A percentile compares a stretch with the other conserved stretches of the same genome.
phyloP scores from a whole-genome alignment of 768 basidiomycete species.

The Fomitopsis pulvina region DNA sequence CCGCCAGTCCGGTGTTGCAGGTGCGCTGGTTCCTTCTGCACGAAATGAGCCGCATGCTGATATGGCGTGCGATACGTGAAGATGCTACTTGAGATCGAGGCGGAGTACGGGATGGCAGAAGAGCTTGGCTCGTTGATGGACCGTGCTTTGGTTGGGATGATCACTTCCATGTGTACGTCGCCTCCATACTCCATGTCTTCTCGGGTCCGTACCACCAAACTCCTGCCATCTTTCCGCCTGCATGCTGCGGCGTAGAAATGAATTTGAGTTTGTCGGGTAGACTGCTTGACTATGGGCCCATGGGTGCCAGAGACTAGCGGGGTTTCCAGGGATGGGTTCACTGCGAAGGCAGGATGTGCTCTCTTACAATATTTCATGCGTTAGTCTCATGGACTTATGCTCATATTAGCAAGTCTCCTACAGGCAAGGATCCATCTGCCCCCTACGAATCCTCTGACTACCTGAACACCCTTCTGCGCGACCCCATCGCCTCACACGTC shows the following conservation, averaged over 20 bases:
- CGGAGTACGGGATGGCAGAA: conserved; percentile 52
- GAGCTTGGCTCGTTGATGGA: conserved; percentile 75
- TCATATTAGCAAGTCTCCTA: background rate
- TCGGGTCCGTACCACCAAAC: too few species aligned
- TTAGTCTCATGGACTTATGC: too few species aligned
- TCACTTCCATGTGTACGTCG: conserved; percentile 55
- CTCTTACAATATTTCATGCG: too few species aligned
- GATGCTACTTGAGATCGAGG: conserved; percentile 82
- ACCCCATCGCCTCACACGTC: conserved; percentile 84
- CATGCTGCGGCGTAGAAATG: too few species aligned
- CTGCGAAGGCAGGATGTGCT: too few species aligned
- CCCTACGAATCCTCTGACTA: conserved; percentile 63
- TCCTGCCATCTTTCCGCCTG: too few species aligned
- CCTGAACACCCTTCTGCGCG: conserved; percentile 73
- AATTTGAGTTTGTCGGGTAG: too few species aligned
- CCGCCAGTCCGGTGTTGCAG: conserved; percentile 71
- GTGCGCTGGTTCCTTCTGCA: conserved; percentile 27
- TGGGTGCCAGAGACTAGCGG: too few species aligned
- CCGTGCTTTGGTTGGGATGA: conserved; percentile 66
- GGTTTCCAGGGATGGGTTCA: too few species aligned
- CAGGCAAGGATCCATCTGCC: conserved; percentile 33
- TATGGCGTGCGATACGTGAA: conserved; percentile 32
- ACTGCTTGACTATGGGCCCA: too few species aligned
- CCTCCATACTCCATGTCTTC: too few species aligned
- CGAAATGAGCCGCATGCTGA: background rate